Evolutionary conservation across 352 stramenopile genomes (phyloP), one percentile per base, ranked within the genome.

Genomic region (Lagenidium giganteum): DNA sequence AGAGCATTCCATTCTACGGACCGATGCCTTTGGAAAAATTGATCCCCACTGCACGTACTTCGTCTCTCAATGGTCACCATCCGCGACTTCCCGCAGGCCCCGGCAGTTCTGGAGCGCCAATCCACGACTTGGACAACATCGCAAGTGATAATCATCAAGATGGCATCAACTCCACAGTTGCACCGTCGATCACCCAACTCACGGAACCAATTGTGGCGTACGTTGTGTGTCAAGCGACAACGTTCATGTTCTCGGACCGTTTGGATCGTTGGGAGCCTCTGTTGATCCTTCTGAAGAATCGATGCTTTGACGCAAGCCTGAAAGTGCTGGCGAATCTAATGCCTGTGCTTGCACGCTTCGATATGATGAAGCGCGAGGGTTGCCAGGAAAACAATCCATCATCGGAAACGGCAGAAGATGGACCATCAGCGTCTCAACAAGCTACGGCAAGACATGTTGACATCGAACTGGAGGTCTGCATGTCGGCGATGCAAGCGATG

Each of bases 191-290:
- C 28, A 64, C 71, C 3, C 60, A 64, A 36, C 64, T 56, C 22
- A 84, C 71, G 1, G 71, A 87, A 36, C 72, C 75, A 16, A 85
- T 87, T 43, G 75, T 87, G 5, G 69, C 74, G 2, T 87, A 87
- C 40, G 64, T 75, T 8, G 69, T 87, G 22, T 85, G 75, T 22
- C 75, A 87, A 34, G 62, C 79, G 49, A 77, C 68, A 36, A 71
- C 68, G 6, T 80, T 81, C 22, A 33, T 87, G 29, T 86, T 71
- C 40, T 78, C 58, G 22, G 61, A 75, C 40, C 59, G 69, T 4
- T 55, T 87, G 8, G 75, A 87, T 52, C 70, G 75, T 13, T 87
- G 70, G 70, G 72, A 84, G 29, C 75, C 75, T 5, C 47, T 87
- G 26, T 40, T 87, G 5, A 59, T 84, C 8, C 40, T 87, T 26